Evolutionary conservation across 306 rosid species (phyloP).

Genomic region (Sesbania bispinosa): DNA sequence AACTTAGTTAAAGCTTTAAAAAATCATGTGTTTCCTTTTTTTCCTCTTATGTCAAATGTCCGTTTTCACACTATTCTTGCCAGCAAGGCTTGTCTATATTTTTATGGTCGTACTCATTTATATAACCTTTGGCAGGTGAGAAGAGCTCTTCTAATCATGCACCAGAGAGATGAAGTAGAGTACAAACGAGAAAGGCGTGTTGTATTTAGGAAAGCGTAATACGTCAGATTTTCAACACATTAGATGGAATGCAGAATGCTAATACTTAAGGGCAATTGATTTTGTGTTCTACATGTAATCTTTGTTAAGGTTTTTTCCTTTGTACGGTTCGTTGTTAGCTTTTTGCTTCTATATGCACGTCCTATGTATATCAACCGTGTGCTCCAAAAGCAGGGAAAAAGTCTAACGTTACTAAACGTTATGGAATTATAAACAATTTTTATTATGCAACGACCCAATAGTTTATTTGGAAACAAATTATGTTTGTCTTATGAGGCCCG

Average conservation of each 20-base stretch:
- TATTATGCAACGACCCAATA: neutral
- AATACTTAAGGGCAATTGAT: neutral
- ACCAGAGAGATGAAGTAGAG: constrained; percentile 98
- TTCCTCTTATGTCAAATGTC: too few relatives aligned
- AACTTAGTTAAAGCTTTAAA: too few relatives aligned
- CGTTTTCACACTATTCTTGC: too few relatives aligned
- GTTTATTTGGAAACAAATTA: neutral
- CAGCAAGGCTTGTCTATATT: too few relatives aligned
- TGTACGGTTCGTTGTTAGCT: too few relatives aligned
- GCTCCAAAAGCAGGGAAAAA: neutral
- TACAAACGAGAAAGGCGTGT: constrained; percentile 90
- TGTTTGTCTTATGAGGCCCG: neutral
- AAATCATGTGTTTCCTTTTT: too few relatives aligned
- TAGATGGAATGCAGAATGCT: neutral
- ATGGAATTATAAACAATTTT: neutral
- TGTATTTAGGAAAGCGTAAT: constrained; percentile 68
- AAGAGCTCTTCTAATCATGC: constrained; percentile 95
- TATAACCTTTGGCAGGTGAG: constrained; percentile 64
- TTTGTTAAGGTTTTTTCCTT: neutral
- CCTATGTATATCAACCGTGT: neutral
- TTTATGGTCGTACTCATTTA: neutral
- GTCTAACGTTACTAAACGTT: neutral
- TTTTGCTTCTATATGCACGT: neutral
- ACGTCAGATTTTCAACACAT: neutral
- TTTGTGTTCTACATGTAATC: constrained; percentile 6